Evolutionary conservation across 805 yeast genomes (phyloP), one percentile per base, ranked within the genome.

Genomic region (Pichia thaimueangensis): DNA sequence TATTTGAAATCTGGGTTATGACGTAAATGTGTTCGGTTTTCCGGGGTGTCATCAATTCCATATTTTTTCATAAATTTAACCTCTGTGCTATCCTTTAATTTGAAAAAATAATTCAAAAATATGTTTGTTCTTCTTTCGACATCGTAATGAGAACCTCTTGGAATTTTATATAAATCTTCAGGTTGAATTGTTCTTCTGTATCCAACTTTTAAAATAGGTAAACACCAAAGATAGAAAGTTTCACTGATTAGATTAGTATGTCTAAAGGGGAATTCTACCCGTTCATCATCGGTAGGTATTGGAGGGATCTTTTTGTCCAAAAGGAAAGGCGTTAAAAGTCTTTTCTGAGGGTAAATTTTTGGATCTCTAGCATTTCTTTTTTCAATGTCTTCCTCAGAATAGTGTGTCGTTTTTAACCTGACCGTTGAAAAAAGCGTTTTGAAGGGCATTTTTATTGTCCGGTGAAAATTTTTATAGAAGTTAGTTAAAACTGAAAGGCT

Each of bases 161-260:
- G 67, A 47, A 76, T 59, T 43, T 59, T 60, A 52, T 58, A 83
- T 47, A 84, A 58, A 62, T 85, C 93, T 37, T 74, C 73, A 2
- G 84, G 79, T 41, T 74, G 77, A 37, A 85, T 64, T 0, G 87
- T 80, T 53, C 94, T 69, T 56, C 73, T 76, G 58, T 85, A 85
- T 8, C 94, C 93, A 7, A 73, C 72, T 19, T 63, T 62, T 67
- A 86, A 60, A 24, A 83, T 50, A 0, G 91, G 91, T 16, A 62
- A 41, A 30, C 82, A 65, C 93, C 94, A 85, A 70, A 79, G 68
- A 55, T 82, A 78, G 47, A 78, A 73, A 0, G 68, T 36, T 49
- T 62, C 62, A 12, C 70, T 67, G 10, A 78, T 41, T 13, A 66
- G 39, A 39, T 70, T 70, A 13, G 71, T 65, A 11, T 54, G 49